Percentiles rank a stretch among this genome's conserved stretches.
Conservation (phyloP, 2,329 filamentous ascomycete genomes). For the Colletotrichum agaves region DNA sequence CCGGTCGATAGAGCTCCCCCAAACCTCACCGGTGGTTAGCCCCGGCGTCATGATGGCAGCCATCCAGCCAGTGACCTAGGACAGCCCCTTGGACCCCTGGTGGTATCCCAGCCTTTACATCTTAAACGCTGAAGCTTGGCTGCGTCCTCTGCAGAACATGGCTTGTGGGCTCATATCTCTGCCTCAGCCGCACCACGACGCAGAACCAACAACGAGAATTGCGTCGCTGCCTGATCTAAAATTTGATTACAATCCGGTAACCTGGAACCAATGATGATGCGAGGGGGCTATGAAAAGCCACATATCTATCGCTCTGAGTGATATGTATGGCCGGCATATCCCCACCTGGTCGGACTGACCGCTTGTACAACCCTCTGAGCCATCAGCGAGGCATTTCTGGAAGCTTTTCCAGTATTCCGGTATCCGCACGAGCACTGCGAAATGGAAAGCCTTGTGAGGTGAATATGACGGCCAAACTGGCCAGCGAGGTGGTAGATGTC, state of each 20-base stretch:
- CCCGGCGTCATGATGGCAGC: neutral
- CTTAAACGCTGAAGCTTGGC: conserved; percentile 13
- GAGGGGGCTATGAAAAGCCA: neutral
- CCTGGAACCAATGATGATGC: conserved; percentile 3
- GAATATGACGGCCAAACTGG: conserved; percentile 12
- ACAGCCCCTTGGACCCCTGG: conserved; percentile 16
- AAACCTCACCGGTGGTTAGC: conserved; percentile 4
- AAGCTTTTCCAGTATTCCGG: neutral
- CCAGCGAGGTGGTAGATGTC: neutral
- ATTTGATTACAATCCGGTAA: conserved; percentile 1
- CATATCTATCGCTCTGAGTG: neutral
- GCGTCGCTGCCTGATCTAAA: neutral
- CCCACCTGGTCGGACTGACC: neutral
- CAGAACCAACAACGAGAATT: neutral
- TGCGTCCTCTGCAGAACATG: neutral
- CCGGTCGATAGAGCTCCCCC: neutral
- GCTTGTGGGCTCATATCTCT: neutral
- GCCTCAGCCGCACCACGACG: conserved; percentile 17
- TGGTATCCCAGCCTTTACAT: neutral
- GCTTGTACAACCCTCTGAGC: conserved; percentile 5
- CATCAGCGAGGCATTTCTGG: conserved; percentile 18
- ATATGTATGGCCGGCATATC: neutral
- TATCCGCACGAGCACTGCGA: neutral
- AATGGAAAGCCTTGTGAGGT: conserved; percentile 32
- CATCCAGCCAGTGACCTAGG: neutral